Percentiles rank a stretch among this genome's conserved stretches.
Evolutionary conservation across 2,329 filamentous ascomycete genomes (phyloP).

Genomic region (Hyphodiscus sp.): DNA sequence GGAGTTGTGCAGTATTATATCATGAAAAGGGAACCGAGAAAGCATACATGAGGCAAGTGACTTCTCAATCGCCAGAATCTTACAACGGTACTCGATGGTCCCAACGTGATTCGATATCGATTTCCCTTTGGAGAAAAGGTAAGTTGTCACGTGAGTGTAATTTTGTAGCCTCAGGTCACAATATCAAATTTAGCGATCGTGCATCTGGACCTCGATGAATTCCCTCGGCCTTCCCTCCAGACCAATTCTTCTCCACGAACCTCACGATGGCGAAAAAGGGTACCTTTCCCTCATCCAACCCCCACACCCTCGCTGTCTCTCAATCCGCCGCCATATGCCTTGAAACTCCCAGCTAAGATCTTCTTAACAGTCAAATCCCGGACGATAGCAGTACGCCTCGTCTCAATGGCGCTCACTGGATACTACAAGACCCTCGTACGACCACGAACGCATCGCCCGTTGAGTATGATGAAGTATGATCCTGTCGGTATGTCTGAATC

Average conservation of each 20-base stretch:
- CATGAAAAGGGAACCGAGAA: neutral
- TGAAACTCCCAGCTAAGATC: neutral
- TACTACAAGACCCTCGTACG: conserved; percentile 91
- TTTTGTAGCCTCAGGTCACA: too few species aligned
- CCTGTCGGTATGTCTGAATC: conserved; percentile 63
- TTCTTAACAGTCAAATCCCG: conserved; percentile 62
- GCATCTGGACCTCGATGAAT: too few species aligned
- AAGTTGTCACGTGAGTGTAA: too few species aligned
- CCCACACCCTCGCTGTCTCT: neutral
- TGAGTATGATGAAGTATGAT: conserved; percentile 99
- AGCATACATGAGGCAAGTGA: too few species aligned
- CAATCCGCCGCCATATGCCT: neutral
- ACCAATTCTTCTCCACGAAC: neutral
- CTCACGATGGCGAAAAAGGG: conserved; percentile 18
- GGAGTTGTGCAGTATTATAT: neutral
- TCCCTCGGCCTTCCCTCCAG: too few species aligned
- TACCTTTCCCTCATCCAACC: neutral
- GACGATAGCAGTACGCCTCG: conserved; percentile 83
- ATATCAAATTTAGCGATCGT: too few species aligned
- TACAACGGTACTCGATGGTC: too few species aligned
- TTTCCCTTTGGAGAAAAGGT: too few species aligned
- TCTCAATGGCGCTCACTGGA: conserved; percentile 98
- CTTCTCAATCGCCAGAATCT: too few species aligned
- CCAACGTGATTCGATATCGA: too few species aligned
- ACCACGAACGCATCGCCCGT: conserved; percentile 70